Conservation (phyloP, 2,329 filamentous ascomycete species). For the Fusarium nisikadoi region DNA sequence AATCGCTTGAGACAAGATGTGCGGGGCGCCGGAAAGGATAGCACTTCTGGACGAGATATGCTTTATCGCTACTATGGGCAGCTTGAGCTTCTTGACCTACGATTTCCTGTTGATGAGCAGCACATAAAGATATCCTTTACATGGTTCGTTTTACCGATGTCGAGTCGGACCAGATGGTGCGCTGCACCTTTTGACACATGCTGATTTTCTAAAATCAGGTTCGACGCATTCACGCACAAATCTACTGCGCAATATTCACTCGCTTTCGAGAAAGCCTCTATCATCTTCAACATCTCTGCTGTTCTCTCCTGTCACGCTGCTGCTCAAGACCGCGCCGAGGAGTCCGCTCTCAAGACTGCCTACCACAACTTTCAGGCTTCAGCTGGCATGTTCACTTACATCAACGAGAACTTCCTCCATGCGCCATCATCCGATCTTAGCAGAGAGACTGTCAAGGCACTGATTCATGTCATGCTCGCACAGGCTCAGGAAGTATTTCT, state of each 20-base stretch:
- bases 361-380: slow-evolving; percentile 99
- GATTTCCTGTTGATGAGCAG: slow-evolving; percentile 97
- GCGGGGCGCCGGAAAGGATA: slow-evolving; percentile 96
- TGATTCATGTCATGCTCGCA: slow-evolving; percentile 92
- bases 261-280: slow-evolving; percentile 97
- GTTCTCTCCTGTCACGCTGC: slow-evolving; percentile 96
- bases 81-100: slow-evolving; percentile 90
- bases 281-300: slow-evolving; percentile 99
- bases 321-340: slow-evolving; percentile 89
- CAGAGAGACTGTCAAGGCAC: slow-evolving; percentile 91
- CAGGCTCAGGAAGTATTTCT: slow-evolving; percentile 98
- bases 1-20: slow-evolving; percentile 98
- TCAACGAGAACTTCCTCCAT: slow-evolving; percentile 99
- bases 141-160: slow-evolving; percentile 69
- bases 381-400: slow-evolving; percentile 99
- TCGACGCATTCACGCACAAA: slow-evolving; percentile 99
- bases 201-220: slow-evolving; percentile 67
- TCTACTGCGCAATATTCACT: slow-evolving; percentile 96
- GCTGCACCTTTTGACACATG: neutral
- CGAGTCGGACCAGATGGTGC: neutral
- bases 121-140: slow-evolving; percentile 99
- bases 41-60: slow-evolving; percentile 90
- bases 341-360: slow-evolving; percentile 91
- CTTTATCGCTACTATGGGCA: slow-evolving; percentile 98
- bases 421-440: slow-evolving; percentile 96